Evolutionary conservation across 441 rosid species (phyloP), one percentile per base, ranked within the genome.

Genomic region (Sinapis alba): DNA sequence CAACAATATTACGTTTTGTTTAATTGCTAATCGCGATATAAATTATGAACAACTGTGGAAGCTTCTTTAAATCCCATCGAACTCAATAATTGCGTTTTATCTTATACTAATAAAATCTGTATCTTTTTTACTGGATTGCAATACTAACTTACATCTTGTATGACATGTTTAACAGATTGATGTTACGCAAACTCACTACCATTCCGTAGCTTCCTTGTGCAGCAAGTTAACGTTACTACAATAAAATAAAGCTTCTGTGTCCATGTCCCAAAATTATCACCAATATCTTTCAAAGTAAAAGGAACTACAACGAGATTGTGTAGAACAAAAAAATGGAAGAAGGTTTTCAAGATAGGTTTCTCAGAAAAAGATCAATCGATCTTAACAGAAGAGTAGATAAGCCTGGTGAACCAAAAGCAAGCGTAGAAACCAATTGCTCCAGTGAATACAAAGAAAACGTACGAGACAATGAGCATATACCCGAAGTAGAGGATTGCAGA

Each of bases 351-450:
- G 24, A 58, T 11, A 47, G 12, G 1, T 74, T 45, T 24, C 10
- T 66, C 11, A 45, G 28, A 12, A 50, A 45, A 8, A 20, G 62
- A 65, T 84, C 80, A 92, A 73, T 94, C 98, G 15, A 94, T 92
- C 91, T 92, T 94, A 56, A 94, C 96, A 0, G 97, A 92, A 0
- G 96, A 88, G 83, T 92, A 94, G 79, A 94, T 94, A 38, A 90
- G 93, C 86, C 97, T 88, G 6, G 95, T 90, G 80, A 94, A 94
- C 97, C 97, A 94, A 76, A 90, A 89, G 83, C 98, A 94, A 0
- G 98, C 93, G 36, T 88, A 94, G 82, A 94, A 94, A 19, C 97
- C 98, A 6, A 94, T 88, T 0, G 96, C 85, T 0, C 98, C 98
- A 0, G 98, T 90, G 16, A 92, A 81, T 74, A 90, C 94, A 1